Evolutionary conservation across 2,329 filamentous ascomycete genomes (phyloP), one percentile per base, ranked within the genome.

Genomic region (Sporothrix pseudoabietina): DNA sequence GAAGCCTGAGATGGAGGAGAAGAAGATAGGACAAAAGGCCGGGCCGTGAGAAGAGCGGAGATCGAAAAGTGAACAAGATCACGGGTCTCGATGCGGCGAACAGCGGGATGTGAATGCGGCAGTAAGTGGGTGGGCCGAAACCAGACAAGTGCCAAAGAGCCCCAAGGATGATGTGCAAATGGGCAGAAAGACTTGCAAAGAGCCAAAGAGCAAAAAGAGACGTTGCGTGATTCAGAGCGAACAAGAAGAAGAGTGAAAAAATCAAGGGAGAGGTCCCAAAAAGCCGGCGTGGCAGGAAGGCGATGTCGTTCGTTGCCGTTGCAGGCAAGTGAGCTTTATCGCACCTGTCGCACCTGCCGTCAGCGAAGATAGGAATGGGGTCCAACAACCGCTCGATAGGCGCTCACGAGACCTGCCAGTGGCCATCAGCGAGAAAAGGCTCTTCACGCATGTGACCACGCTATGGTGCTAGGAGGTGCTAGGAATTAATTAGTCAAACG

Each of bases 401-500:
- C 71, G 72, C 75, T 77, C 76, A 77, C 75, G 76, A 77, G 75
- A 77, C 75, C 75, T 73, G 71, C 52, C 41, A 71, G 52, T 55
- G 12, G 65, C 44, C 54, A 61, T 30, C 69, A 71, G 35, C 39
- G 41, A 32, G n/a, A 52, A 49, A 74, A 77, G 73, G 74, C 74
- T 76, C 74, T 76, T 74, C 74, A 74, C 73, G 74, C 76, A 77
- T 77, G 76, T 77, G 76, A 77, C 76, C 76, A 73, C 39, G 32
- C 65, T 59, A 55, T 65, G 57, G 47, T 71, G 69, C 61, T 44
- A 55, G 55, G 39, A 71, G 44, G 6, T 12, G 44, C 70, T 41
- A 39, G 39, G 41, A 49, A 71, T 71, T 71, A 68, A 73, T 71
- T 30, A 71, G 35, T 52, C 68, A 68, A 73, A 66, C 68, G 59